Evolutionary conservation across 2,329 filamentous ascomycete species (phyloP).

Genomic region (Diaporthe citriasiana): DNA sequence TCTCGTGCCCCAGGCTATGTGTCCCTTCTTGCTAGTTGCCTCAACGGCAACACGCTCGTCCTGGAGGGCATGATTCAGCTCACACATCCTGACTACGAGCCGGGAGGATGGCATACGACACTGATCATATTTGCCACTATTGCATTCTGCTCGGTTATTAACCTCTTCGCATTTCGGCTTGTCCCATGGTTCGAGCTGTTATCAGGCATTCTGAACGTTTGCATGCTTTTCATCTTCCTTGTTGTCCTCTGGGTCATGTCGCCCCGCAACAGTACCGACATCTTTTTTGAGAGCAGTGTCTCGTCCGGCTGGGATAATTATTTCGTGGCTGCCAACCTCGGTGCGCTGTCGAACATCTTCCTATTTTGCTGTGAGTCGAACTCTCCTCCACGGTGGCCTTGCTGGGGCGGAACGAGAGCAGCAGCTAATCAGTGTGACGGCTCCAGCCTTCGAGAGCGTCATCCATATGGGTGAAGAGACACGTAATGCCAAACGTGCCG

Average conservation of each 20-base stretch:
- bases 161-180: slow-evolving; percentile 54
- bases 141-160: slow-evolving; percentile 46
- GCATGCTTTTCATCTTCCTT: slow-evolving; percentile 35
- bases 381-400: accelerated
- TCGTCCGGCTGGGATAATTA: slow-evolving; percentile 40
- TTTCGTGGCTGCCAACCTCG: slow-evolving; percentile 52
- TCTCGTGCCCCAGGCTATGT: slow-evolving; percentile 51
- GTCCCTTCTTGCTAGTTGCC: slow-evolving; percentile 51
- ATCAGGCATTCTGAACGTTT: slow-evolving; percentile 50
- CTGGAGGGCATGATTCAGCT: slow-evolving; percentile 39
- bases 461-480: slow-evolving; percentile 64
- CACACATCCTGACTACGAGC: slow-evolving; percentile 34
- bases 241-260: slow-evolving; percentile 39
- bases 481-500: slow-evolving; percentile 58
- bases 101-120: slow-evolving; percentile 53
- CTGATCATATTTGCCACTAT: slow-evolving; percentile 55
- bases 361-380: slow-evolving; percentile 49
- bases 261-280: slow-evolving; percentile 24
- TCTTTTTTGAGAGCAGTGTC: slow-evolving; percentile 29
- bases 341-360: slow-evolving; percentile 53
- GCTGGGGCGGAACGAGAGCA: no score
- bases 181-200: slow-evolving; percentile 56
- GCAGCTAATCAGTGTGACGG: background rate
- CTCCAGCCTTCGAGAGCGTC: slow-evolving; percentile 60
- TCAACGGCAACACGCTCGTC: slow-evolving; percentile 47